Conservation (phyloP, 2,329 filamentous ascomycete genomes). For the Talaromyces funiculosus region DNA sequence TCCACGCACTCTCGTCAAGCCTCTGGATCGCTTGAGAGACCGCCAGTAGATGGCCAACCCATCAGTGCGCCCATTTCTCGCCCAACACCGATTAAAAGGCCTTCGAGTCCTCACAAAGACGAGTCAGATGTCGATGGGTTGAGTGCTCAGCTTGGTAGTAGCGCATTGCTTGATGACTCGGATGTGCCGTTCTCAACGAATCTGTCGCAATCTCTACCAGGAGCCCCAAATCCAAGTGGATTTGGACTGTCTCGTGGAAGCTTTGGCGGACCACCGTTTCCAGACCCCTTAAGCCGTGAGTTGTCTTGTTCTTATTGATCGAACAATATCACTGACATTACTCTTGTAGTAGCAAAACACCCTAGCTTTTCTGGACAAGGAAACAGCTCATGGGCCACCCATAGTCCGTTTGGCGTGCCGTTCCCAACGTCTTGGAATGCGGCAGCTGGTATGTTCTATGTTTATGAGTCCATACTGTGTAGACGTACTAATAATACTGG, state of each 20-base stretch:
- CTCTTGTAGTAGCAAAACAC: constrained; percentile 26
- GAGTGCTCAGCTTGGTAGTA: constrained; percentile 79
- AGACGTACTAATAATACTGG: constrained; percentile 16
- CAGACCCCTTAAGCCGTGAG: constrained; percentile 40
- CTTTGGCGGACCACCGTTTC: constrained; percentile 38
- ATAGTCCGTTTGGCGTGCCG: constrained; percentile 36
- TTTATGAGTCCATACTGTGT: neutral
- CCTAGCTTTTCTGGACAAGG: constrained; percentile 28
- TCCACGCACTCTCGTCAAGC: constrained; percentile 68
- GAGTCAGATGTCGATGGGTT: constrained; percentile 63
- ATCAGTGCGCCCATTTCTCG: constrained; percentile 69
- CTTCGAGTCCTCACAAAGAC: constrained; percentile 56
- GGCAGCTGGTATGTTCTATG: constrained; percentile 28
- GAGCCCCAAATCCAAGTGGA: constrained; percentile 50
- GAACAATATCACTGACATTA: constrained; percentile 16
- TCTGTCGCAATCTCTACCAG: constrained; percentile 40
- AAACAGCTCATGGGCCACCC: constrained; percentile 28
- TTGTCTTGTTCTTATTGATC: constrained; percentile 12
- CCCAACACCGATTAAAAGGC: constrained; percentile 81
- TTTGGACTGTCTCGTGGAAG: constrained; percentile 38
- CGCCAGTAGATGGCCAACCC: constrained; percentile 54
- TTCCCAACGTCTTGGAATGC: constrained; percentile 37
- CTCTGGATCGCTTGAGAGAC: constrained; percentile 58
- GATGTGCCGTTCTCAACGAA: constrained; percentile 59
- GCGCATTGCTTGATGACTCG: constrained; percentile 71